Evolutionary conservation across 2,329 filamentous ascomycete genomes (phyloP).

Genomic region (Ascochyta koolunga): DNA sequence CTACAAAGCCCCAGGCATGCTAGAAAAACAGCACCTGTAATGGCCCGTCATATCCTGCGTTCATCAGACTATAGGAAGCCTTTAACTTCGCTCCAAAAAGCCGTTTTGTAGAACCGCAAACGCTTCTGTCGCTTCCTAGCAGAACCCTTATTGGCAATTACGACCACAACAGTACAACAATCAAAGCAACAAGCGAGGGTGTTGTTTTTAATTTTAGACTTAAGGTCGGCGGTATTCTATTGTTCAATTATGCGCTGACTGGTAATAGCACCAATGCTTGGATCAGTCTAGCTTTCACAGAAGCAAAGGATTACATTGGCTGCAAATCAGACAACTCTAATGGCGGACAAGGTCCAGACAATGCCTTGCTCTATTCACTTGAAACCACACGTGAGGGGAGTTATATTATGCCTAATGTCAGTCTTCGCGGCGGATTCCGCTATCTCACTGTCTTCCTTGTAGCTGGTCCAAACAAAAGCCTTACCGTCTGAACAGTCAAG

Average conservation of each 20-base stretch:
- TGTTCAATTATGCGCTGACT: slow-evolving; percentile 53
- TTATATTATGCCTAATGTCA: slow-evolving; percentile 53
- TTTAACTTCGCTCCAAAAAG: slow-evolving; percentile 4
- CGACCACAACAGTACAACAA: neutral
- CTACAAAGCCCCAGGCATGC: neutral
- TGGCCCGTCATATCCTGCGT: neutral
- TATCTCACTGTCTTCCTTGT: slow-evolving; percentile 58
- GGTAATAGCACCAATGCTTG: slow-evolving; percentile 43
- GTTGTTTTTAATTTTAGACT: slow-evolving; percentile 63
- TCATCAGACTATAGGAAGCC: slow-evolving; percentile 1
- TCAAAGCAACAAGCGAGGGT: neutral
- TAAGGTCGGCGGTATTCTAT: slow-evolving; percentile 63
- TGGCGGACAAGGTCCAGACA: slow-evolving; percentile 47
- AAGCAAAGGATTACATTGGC: slow-evolving; percentile 52
- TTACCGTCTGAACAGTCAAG: slow-evolving; percentile 48
- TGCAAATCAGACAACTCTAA: slow-evolving; percentile 53
- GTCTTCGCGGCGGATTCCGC: slow-evolving; percentile 59
- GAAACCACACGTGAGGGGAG: slow-evolving; percentile 40
- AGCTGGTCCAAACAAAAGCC: slow-evolving; percentile 41
- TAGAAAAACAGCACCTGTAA: slow-evolving; percentile 9
- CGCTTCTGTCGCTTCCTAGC: neutral
- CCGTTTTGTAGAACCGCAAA: neutral
- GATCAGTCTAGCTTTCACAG: slow-evolving; percentile 51
- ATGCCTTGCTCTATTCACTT: slow-evolving; percentile 55
- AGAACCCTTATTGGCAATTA: neutral